Evolutionary conservation across 768 basidiomycete genomes (phyloP).

Genomic region (Amanita pallidorosea): DNA sequence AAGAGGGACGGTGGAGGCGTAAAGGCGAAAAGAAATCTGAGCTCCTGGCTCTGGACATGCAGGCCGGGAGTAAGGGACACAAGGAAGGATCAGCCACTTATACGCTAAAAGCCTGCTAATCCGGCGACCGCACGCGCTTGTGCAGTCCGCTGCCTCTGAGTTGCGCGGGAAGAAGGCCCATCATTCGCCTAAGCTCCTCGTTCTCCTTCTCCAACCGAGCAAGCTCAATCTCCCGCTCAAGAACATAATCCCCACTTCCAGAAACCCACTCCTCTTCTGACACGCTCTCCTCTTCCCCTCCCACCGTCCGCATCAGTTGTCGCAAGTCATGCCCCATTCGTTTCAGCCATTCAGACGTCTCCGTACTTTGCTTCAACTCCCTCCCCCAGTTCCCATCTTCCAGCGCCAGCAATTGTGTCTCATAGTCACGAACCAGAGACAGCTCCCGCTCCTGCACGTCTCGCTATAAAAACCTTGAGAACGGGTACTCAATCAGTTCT

Average conservation of each 20-base stretch:
- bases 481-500: not conserved
- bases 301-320: conserved; percentile 53
- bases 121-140: conserved; percentile 21
- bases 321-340: conserved; percentile 64
- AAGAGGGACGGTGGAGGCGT: not conserved
- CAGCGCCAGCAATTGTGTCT: conserved; percentile 65
- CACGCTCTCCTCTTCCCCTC: conserved; percentile 47
- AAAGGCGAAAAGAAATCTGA: not conserved
- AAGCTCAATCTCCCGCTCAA: conserved; percentile 89
- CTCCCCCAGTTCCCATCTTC: conserved; percentile 57
- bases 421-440: conserved; percentile 82
- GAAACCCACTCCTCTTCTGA: conserved; percentile 18
- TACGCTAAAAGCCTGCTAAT: conserved; percentile 4
- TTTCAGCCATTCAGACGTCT: conserved; percentile 56
- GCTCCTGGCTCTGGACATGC: not conserved
- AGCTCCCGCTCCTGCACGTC: conserved; percentile 91
- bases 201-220: conserved; percentile 85
- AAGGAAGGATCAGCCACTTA: not conserved
- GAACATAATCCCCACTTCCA: conserved; percentile 49
- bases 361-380: conserved; percentile 51
- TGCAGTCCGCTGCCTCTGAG: conserved; percentile 20
- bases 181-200: conserved; percentile 60
- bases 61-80: conserved; percentile 1
- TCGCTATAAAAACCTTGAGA: conserved; percentile 38
- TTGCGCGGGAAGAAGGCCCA: conserved; percentile 27